phyloP scores from a whole-genome alignment of 495 filamentous ascomycete species.

The Amniculicola lignicola region DNA sequence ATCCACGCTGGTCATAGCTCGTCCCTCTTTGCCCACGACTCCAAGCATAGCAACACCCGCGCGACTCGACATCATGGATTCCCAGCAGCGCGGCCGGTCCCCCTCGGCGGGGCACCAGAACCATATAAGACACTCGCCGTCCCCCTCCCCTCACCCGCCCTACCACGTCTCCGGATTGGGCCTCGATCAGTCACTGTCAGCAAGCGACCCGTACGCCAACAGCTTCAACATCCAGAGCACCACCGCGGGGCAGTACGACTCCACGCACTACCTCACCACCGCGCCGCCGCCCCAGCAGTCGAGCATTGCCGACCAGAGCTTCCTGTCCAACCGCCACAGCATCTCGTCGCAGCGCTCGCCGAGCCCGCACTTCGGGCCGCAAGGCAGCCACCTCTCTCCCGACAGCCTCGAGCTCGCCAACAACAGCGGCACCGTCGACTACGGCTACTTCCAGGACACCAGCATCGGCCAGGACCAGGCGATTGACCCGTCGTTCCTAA shows the following conservation, averaged over 20 bases:
- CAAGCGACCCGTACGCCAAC: slow-evolving; percentile 25
- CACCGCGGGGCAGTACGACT: slow-evolving; percentile 23
- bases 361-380: slow-evolving; percentile 34
- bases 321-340: slow-evolving; percentile 24
- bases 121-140: slow-evolving; percentile 42
- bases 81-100: slow-evolving; percentile 37
- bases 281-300: slow-evolving; percentile 27
- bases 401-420: slow-evolving; percentile 33
- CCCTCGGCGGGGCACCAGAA: slow-evolving; percentile 36
- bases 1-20: slow-evolving; percentile 21
- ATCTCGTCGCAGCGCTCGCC: slow-evolving; percentile 16
- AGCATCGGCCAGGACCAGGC: slow-evolving; percentile 34
- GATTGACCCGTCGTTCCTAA: slow-evolving; percentile 38
- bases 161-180: slow-evolving; percentile 28
- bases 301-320: slow-evolving; percentile 30
- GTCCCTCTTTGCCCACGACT: slow-evolving; percentile 8
- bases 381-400: slow-evolving; percentile 38
- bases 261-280: slow-evolving; percentile 31
- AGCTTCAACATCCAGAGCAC: slow-evolving; percentile 23
- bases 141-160: slow-evolving; percentile 39
- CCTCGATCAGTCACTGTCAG: slow-evolving; percentile 34
- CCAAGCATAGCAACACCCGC: slow-evolving; percentile 34
- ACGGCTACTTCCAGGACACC: slow-evolving; percentile 30
- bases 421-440: slow-evolving; percentile 31
- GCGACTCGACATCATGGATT: slow-evolving; percentile 37